phyloP scores from a whole-genome alignment of 208 protist species.

The Wallacemonas collosoma region DNA sequence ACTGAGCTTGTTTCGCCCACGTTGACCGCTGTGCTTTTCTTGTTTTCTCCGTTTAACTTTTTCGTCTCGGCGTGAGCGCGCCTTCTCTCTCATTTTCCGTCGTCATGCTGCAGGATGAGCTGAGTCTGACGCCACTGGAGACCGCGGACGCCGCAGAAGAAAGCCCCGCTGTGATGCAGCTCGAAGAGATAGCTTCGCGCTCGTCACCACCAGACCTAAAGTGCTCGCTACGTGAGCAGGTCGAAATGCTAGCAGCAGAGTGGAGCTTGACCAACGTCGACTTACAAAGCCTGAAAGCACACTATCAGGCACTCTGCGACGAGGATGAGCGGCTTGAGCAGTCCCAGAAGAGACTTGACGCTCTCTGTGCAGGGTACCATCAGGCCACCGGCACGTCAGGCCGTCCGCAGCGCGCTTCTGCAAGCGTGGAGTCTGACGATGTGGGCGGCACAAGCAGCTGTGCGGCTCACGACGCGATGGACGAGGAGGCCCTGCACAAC shows the following conservation, averaged over 20 bases:
- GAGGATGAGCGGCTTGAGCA: not conserved
- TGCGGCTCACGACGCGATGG: not conserved
- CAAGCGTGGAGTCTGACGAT: not conserved
- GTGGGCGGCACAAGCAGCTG: too few species aligned
- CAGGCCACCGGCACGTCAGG: not conserved
- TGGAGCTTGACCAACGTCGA: slow-evolving; percentile 7
- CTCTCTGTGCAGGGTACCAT: not conserved
- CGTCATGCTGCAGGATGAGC: not conserved
- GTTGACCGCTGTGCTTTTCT: not conserved
- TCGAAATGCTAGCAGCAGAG: slow-evolving; percentile 7
- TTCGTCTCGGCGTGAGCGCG: not conserved
- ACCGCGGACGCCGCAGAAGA: too few species aligned
- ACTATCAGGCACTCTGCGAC: not conserved
- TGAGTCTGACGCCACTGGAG: not conserved
- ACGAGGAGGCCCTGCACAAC: not conserved
- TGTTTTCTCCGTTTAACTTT: not conserved
- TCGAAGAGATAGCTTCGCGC: not conserved
- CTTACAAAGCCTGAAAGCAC: not conserved
- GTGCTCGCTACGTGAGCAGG: not conserved
- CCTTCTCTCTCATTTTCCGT: not conserved
- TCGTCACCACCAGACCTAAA: not conserved
- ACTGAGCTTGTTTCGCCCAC: too few species aligned
- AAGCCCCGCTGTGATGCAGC: not conserved
- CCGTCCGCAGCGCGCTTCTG: not conserved
- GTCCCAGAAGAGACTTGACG: not conserved